Evolutionary conservation across 345 rosid species (phyloP).

Genomic region (Euphorbia lathyris): DNA sequence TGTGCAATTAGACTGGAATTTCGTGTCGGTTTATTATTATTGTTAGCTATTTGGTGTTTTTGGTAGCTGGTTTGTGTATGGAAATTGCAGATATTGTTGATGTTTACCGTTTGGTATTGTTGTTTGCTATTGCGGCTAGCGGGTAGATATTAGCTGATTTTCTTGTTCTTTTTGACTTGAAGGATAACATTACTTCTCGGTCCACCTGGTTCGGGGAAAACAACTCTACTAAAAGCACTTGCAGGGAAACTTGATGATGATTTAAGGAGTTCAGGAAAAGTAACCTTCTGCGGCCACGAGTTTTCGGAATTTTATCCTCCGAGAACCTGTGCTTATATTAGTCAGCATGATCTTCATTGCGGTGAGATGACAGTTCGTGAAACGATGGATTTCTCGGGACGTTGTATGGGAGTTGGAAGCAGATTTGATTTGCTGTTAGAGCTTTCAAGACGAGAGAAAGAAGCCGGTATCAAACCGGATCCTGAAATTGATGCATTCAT

Average conservation of each 20-base stretch:
- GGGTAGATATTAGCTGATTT: background rate
- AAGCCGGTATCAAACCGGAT: conserved; percentile 34
- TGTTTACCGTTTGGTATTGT: no score
- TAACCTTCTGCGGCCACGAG: conserved; percentile 47
- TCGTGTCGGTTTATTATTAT: no score
- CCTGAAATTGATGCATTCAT: conserved; percentile 35
- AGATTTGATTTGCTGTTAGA: conserved; percentile 33
- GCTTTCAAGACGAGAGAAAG: conserved; percentile 37
- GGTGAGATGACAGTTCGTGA: conserved; percentile 48
- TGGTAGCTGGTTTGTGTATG: no score
- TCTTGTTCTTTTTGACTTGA: background rate
- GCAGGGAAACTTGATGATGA: conserved; percentile 34
- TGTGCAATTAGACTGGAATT: no score
- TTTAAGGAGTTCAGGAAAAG: conserved; percentile 34
- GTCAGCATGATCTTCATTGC: conserved; percentile 42
- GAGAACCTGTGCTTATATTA: conserved; percentile 41
- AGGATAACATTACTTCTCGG: conserved; percentile 46
- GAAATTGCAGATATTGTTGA: no score
- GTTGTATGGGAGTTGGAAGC: conserved; percentile 42
- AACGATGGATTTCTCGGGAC: conserved; percentile 38
- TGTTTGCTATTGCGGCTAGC: no score
- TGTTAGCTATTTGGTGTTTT: no score
- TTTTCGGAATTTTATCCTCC: conserved; percentile 42
- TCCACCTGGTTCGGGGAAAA: conserved; percentile 44
- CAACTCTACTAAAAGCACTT: conserved; percentile 37